A percentile compares a stretch with the other conserved stretches of the same genome.
Conservation (phyloP, 2,329 filamentous ascomycete species). For the Plectosphaerella cucumerina region DNA sequence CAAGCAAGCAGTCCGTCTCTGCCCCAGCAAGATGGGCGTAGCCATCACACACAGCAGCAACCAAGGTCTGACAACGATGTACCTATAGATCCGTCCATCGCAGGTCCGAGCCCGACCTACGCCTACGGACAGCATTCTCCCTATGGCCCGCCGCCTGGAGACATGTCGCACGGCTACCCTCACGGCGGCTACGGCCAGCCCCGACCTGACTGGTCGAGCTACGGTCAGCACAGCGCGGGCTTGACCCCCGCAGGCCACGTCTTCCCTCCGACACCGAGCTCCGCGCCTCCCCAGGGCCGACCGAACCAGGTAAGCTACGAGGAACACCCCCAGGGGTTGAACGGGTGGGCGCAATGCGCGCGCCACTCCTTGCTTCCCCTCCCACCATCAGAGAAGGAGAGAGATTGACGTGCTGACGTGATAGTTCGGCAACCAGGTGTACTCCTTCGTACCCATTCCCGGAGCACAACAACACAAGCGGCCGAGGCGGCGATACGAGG, state of each 20-base stretch:
- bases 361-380: not conserved
- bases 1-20: constrained; percentile 94
- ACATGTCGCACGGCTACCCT: constrained; percentile 77
- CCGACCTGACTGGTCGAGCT: constrained; percentile 71
- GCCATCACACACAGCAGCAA: constrained; percentile 64
- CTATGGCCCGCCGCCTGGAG: constrained; percentile 76
- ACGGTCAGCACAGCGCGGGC: constrained; percentile 49
- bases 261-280: constrained; percentile 52
- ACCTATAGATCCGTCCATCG: constrained; percentile 98
- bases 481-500: constrained; percentile 88
- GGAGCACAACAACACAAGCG: constrained; percentile 97
- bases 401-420: constrained; percentile 9
- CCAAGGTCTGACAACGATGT: constrained; percentile 92
- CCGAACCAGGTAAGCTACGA: constrained; percentile 54
- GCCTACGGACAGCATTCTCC: constrained; percentile 80
- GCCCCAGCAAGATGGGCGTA: constrained; percentile 76
- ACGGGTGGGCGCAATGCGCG: not conserved
- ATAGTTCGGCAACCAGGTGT: constrained; percentile 59
- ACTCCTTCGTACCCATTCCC: constrained; percentile 96
- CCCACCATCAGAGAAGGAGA: not conserved
- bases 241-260: constrained; percentile 49
- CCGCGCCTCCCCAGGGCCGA: constrained; percentile 49
- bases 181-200: constrained; percentile 62
- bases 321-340: not conserved
- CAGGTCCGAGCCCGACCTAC: constrained; percentile 88